Percentiles rank a stretch among this genome's conserved stretches.
Evolutionary conservation across 495 filamentous ascomycete species (phyloP).

Genomic region (Neurospora sp.): DNA sequence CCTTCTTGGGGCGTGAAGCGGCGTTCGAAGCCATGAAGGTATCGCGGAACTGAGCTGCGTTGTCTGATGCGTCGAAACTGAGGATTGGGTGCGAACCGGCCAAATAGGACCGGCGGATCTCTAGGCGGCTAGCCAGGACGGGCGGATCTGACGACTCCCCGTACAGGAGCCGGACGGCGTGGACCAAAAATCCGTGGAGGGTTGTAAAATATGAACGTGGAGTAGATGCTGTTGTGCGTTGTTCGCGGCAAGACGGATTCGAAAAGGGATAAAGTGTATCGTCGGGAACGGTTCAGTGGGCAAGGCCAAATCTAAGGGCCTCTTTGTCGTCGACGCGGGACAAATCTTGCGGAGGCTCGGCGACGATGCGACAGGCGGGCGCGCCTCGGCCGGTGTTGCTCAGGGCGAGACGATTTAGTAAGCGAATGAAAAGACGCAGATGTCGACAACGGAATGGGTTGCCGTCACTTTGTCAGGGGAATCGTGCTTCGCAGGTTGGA

Average conservation of each 20-base stretch:
- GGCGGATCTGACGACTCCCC: slow-evolving; percentile 18
- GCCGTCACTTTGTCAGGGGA: slow-evolving; percentile 8
- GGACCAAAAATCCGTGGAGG: not conserved
- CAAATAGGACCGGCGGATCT: slow-evolving; percentile 31
- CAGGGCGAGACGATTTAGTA: not conserved
- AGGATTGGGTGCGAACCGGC: slow-evolving; percentile 25
- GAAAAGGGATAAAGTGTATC: slow-evolving; percentile 7
- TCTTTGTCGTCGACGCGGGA: not conserved
- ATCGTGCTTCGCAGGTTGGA: slow-evolving; percentile 21
- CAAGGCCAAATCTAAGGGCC: not conserved
- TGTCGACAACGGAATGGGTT: slow-evolving; percentile 12
- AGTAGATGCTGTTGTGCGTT: not conserved
- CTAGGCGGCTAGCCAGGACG: slow-evolving; percentile 29
- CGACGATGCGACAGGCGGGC: not conserved
- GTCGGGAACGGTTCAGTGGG: not conserved
- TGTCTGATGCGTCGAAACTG: slow-evolving; percentile 24
- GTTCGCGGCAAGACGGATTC: slow-evolving; percentile 4
- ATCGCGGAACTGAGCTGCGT: slow-evolving; percentile 18
- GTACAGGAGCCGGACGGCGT: slow-evolving; percentile 14
- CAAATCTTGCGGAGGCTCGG: not conserved
- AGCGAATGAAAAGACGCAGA: not conserved
- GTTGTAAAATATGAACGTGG: not conserved
- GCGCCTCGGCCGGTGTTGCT: not conserved
- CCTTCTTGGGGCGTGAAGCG: slow-evolving; percentile 16
- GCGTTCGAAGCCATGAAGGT: slow-evolving; percentile 13